phyloP scores from a whole-genome alignment of 225 moss, liverwort and hornwort species.

The Pleurozium schreberi region DNA sequence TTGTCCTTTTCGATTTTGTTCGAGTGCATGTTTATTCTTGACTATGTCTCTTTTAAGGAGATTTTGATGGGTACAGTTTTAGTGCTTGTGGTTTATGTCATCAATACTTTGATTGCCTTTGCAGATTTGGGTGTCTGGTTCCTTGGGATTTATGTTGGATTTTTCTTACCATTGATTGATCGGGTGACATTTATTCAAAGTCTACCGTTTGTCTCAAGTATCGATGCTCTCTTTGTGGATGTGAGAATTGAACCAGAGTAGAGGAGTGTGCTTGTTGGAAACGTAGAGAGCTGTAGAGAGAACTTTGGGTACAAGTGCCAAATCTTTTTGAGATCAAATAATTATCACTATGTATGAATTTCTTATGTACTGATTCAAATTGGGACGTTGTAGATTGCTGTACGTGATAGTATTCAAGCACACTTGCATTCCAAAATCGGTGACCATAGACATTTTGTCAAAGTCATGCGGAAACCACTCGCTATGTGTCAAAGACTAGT shows the following conservation, averaged over 20 bases:
- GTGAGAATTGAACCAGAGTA: neutral
- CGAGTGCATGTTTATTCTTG: neutral
- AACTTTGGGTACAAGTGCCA: neutral
- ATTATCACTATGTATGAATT: neutral
- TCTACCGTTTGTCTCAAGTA: neutral
- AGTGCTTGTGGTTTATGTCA: neutral
- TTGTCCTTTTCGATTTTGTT: neutral
- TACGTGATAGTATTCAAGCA: neutral
- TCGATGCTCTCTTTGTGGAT: neutral
- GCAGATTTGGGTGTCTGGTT: neutral
- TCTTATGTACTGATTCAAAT: neutral
- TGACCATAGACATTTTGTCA: neutral
- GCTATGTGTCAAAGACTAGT: neutral
- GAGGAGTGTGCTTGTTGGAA: neutral
- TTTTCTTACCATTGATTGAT: neutral
- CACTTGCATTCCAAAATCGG: neutral
- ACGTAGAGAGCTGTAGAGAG: neutral
- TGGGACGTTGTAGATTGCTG: neutral
- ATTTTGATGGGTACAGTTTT: neutral
- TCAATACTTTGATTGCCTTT: neutral
- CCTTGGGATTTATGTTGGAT: neutral
- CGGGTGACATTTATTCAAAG: neutral
- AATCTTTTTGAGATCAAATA: neutral
- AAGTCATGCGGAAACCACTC: neutral
- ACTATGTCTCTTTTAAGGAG: neutral